A percentile compares a stretch with the other conserved stretches of the same genome.
Conservation (phyloP, 305 asterid genomes). For the Fraxinus sp. region DNA sequence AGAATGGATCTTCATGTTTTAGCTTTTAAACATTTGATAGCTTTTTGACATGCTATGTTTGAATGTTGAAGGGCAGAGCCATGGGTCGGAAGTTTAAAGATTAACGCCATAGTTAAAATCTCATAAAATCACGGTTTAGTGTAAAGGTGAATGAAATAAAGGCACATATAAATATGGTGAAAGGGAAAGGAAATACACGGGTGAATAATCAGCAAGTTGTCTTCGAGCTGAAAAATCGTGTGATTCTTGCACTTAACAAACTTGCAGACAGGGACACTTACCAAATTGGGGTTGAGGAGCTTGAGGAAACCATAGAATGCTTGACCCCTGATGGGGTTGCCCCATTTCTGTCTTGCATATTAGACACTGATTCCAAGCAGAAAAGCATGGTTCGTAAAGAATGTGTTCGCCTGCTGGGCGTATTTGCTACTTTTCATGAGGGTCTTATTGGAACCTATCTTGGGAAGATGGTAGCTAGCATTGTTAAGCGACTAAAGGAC, state of each 20-base stretch:
- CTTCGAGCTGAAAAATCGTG: slow-evolving; percentile 84
- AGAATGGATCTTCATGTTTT: slow-evolving; percentile 2
- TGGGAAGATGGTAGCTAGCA: slow-evolving; percentile 72
- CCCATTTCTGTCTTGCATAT: slow-evolving; percentile 75
- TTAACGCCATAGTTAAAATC: slow-evolving; percentile 14
- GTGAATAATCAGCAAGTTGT: slow-evolving; percentile 59
- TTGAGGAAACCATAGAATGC: slow-evolving; percentile 65
- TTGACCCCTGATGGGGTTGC: slow-evolving; percentile 70
- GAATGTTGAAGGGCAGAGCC: slow-evolving; percentile 31
- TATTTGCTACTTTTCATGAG: slow-evolving; percentile 59
- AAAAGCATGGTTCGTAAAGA: slow-evolving; percentile 93
- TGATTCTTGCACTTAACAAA: slow-evolving; percentile 74
- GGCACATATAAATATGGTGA: slow-evolving; percentile 52
- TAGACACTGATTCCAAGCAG: slow-evolving; percentile 76
- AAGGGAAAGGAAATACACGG: slow-evolving; percentile 59
- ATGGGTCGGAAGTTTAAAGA: slow-evolving; percentile 25
- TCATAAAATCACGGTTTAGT: slow-evolving; percentile 23
- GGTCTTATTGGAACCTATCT: slow-evolving; percentile 67
- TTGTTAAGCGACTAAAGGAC: slow-evolving; percentile 89
- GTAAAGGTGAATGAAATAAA: slow-evolving; percentile 37
- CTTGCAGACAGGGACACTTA: slow-evolving; percentile 91
- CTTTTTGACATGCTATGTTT: slow-evolving; percentile 8
- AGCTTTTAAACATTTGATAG: slow-evolving; percentile 12
- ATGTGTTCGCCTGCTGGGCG: slow-evolving; percentile 80
- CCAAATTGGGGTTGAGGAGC: slow-evolving; percentile 83